Base-by-base conservation (phyloP, 768 basidiomycete species). In the Paxillus ammoniavirescens region DNA sequence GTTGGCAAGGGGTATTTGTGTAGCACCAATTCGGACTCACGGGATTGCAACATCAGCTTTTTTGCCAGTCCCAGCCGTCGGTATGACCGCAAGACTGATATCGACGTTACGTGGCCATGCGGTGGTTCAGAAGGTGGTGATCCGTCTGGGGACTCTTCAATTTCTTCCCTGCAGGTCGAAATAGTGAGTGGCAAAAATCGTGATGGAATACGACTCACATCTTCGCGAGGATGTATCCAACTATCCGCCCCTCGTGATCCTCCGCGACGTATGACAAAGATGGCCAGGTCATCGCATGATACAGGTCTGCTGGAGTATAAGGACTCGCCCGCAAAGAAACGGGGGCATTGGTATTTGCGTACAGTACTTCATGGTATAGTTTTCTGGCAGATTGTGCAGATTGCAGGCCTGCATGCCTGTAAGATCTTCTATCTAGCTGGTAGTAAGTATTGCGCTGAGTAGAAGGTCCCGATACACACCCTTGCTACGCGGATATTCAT, bases 81-180 rank as follows among this genome's bases (percentile, higher is more conserved):
- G 65, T 97, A 93, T 13, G 91, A 86, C 55, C 95, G 80, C 33
- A 98, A 75, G 2, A 98, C 95, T 0, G 93, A 96, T 65, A 98
- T 98, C 5, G 95, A 97, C 13, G 94, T 98, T 65, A 98, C 91
- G 64, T 98, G 95, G 0, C 95, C 95, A 58, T 94, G 89, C 0
- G 82, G 76, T 21, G 79, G 77, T 2, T 79, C 78, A 26, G 64
- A 21, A n/a, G 84, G 82, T 47, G 87, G 54, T 12, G 62, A 72
- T 12, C 74, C 68, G 12, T 82, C 83, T 52, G 80, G 80, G 55
- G 53, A 48, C 26, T 70, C 69, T 36, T 70, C 68, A 2, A 46
- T 49, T 36, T 80, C 79, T 58, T 91, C 89, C 84, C 87, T 90
- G 61, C 21, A 30, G 56, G 55, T 36, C 21, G 7, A 17, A 68